phyloP scores from a whole-genome alignment of 306 rosid genomes.

The Fagus sylvatica region DNA sequence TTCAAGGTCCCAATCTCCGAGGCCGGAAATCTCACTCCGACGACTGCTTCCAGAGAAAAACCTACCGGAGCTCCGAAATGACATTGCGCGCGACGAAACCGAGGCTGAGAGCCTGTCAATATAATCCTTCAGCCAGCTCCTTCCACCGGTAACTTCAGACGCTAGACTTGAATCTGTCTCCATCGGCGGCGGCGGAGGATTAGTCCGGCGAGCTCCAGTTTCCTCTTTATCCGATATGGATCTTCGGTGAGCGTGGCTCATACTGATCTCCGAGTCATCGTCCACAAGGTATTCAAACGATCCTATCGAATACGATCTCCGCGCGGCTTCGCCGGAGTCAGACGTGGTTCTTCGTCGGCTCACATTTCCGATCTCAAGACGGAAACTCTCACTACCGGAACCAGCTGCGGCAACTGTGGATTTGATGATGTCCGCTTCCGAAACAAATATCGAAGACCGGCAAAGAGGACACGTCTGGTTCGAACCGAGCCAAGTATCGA shows the following conservation, averaged over 20 bases:
- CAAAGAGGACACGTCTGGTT: conserved; percentile 78
- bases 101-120: conserved; percentile 72
- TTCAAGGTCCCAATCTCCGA: conserved; percentile 64
- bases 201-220: neutral
- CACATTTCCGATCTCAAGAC: conserved; percentile 65
- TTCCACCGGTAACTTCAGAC: conserved; percentile 54
- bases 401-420: neutral
- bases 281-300: conserved; percentile 76
- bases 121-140: conserved; percentile 81
- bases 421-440: conserved; percentile 57
- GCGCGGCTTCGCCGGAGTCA: conserved; percentile 1
- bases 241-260: conserved; percentile 49
- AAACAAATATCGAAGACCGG: conserved; percentile 53
- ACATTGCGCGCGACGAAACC: conserved; percentile 61
- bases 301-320: conserved; percentile 77
- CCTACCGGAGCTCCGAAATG: conserved; percentile 82
- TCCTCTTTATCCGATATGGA: conserved; percentile 58
- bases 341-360: conserved; percentile 44
- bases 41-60: conserved; percentile 68
- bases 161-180: conserved; percentile 50
- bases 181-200: neutral
- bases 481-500: conserved; percentile 72
- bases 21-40: conserved; percentile 52
- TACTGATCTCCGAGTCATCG: conserved; percentile 60
- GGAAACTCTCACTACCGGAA: conserved; percentile 38